These are phyloP conservation scores for Phaeosphaeria sp. DNA, from an alignment of 2,329 filamentous ascomycete species.

Conservation along the genomic window DNA sequence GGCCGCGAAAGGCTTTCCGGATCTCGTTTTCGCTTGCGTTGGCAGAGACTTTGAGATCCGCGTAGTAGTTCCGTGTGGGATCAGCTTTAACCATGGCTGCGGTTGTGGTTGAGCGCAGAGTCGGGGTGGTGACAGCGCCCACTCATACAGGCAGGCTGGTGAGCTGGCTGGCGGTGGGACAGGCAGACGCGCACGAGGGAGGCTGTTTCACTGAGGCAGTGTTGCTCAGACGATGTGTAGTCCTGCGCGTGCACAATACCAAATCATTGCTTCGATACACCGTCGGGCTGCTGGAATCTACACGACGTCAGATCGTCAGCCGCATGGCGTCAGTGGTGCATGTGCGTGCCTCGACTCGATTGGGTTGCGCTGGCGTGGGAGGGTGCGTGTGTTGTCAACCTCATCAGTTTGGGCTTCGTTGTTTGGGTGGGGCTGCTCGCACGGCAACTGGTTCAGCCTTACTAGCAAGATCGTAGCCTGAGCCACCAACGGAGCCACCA, in stretches of 20 bases:
- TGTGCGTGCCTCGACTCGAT: constrained; percentile 17
- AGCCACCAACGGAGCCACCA: neutral
- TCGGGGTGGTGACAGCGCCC: neutral
- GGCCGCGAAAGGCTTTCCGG: constrained; percentile 84
- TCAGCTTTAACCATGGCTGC: constrained; percentile 71
- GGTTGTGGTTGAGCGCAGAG: constrained; percentile 10
- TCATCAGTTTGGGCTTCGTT: constrained; percentile 12
- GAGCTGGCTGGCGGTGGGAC: neutral
- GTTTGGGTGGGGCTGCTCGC: constrained; percentile 22
- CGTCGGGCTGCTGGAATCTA: constrained; percentile 14
- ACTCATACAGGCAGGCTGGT: neutral
- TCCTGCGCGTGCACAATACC: constrained; percentile 32
- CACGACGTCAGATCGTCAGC: constrained; percentile 23
- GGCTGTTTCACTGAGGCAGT: constrained; percentile 33
- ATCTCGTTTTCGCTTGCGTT: constrained; percentile 76
- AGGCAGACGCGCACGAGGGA: constrained; percentile 25
- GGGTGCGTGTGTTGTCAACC: constrained; percentile 22
- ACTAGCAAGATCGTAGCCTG: constrained; percentile 14
- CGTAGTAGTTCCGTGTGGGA: constrained; percentile 79
- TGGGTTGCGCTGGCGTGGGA: constrained; percentile 21
- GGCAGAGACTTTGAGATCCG: constrained; percentile 75
- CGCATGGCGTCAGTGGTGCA: constrained; percentile 28
- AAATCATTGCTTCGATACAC: constrained; percentile 28
- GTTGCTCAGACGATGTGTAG: constrained; percentile 40
- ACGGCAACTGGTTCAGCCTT: constrained; percentile 7